A percentile compares a stretch with the other conserved stretches of the same genome.
Conservation (phyloP, 495 filamentous ascomycete genomes). For the Cercophora sp. region DNA sequence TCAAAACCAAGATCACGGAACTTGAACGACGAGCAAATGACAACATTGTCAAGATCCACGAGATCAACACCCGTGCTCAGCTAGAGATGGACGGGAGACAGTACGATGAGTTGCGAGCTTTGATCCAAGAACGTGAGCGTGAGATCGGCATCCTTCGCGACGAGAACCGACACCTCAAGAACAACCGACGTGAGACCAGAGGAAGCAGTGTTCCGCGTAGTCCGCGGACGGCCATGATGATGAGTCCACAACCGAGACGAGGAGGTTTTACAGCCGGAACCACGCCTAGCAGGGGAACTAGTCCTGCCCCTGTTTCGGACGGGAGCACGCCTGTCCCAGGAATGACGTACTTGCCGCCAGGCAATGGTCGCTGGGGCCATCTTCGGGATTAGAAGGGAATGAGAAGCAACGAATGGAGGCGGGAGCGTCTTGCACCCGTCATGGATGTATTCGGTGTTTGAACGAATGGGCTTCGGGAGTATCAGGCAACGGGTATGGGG, state of each 20-base stretch:
- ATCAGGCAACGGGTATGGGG: too few species aligned
- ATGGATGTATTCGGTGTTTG: too few species aligned
- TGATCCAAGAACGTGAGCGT: slow-evolving; percentile 55
- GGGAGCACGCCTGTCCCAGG: too few species aligned
- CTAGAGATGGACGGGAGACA: slow-evolving; percentile 26
- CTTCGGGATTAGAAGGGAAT: not conserved
- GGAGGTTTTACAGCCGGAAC: slow-evolving; percentile 26
- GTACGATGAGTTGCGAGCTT: slow-evolving; percentile 52
- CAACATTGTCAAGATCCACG: slow-evolving; percentile 48
- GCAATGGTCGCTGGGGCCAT: not conserved
- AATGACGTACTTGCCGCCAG: slow-evolving; percentile 17
- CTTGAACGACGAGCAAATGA: slow-evolving; percentile 49
- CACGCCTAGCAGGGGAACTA: slow-evolving; percentile 43
- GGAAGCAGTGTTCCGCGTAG: slow-evolving; percentile 47
- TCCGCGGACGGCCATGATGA: slow-evolving; percentile 36
- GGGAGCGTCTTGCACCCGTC: too few species aligned
- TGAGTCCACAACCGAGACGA: slow-evolving; percentile 38
- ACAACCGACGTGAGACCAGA: slow-evolving; percentile 47
- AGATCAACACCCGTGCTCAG: slow-evolving; percentile 43
- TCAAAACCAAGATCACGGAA: slow-evolving; percentile 43
- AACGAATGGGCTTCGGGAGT: too few species aligned
- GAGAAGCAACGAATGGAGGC: too few species aligned
- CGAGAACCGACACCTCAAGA: slow-evolving; percentile 40
- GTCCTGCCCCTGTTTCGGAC: slow-evolving; percentile 35
- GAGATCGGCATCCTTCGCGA: slow-evolving; percentile 45